Conservation (phyloP, 2,329 filamentous ascomycete genomes). For the Purpureocillium takamizusanense region DNA sequence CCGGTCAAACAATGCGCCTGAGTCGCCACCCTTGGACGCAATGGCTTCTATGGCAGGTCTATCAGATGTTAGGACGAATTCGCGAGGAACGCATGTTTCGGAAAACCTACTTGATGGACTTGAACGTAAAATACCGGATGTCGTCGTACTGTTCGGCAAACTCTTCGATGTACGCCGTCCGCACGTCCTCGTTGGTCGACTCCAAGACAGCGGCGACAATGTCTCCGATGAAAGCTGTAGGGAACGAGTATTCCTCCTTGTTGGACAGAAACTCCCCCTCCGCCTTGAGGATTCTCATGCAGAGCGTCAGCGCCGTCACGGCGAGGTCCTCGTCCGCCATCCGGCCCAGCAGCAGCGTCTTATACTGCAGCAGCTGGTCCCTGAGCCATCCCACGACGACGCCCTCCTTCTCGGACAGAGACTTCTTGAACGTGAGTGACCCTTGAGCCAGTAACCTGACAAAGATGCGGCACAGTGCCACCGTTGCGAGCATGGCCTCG, state of each 20-base stretch:
- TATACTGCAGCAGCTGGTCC: conserved; percentile 64
- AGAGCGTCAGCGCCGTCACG: conserved; percentile 63
- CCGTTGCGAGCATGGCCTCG: conserved; percentile 58
- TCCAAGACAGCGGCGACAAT: conserved; percentile 56
- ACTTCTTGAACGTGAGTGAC: conserved; percentile 55
- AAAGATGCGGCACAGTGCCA: conserved; percentile 82
- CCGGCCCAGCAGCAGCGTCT: conserved; percentile 49
- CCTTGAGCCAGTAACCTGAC: conserved; percentile 70
- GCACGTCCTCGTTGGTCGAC: conserved; percentile 47
- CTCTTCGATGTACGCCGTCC: conserved; percentile 66
- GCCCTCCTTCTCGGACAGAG: conserved; percentile 61
- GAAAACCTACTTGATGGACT: conserved; percentile 56
- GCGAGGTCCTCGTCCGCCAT: conserved; percentile 56
- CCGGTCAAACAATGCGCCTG: conserved; percentile 37
- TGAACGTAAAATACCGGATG: conserved; percentile 74
- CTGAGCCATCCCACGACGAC: conserved; percentile 73
- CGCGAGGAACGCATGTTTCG: conserved; percentile 14
- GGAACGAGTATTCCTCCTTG: conserved; percentile 60
- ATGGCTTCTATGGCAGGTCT: conserved; percentile 18
- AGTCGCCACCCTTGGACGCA: conserved; percentile 6
- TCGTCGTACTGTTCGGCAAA: conserved; percentile 77
- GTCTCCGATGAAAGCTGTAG: conserved; percentile 53
- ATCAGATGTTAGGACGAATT: conserved; percentile 1
- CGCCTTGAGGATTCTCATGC: conserved; percentile 77
- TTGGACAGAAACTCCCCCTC: conserved; percentile 57